Conservation (phyloP, 768 basidiomycete genomes). For the Collybia nuda region DNA sequence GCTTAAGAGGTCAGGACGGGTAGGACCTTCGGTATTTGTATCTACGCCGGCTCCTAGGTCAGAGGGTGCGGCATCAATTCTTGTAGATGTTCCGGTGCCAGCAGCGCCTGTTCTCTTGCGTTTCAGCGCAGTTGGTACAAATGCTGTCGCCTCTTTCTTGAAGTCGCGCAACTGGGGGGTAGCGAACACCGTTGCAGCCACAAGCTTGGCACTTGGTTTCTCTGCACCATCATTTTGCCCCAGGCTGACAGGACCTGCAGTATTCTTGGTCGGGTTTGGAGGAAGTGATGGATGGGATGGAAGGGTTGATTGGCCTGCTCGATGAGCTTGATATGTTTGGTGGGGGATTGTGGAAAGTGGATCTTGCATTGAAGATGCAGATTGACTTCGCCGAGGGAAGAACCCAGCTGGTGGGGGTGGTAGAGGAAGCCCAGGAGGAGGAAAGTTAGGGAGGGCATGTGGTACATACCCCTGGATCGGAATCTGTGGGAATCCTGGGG, state of each 20-base stretch:
- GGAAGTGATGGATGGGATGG: conserved; percentile 44
- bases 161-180: conserved; percentile 89
- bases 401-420: conserved; percentile 64
- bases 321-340: conserved; percentile 76
- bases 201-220: conserved; percentile 31
- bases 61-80: conserved; percentile 66
- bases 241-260: conserved; percentile 20
- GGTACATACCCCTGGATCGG: conserved; percentile 25
- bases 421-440: conserved; percentile 29
- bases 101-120: conserved; percentile 56
- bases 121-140: conserved; percentile 82
- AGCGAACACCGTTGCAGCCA: conserved; percentile 75
- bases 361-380: conserved; percentile 62
- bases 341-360: conserved; percentile 76
- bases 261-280: conserved; percentile 30
- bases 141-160: conserved; percentile 92
- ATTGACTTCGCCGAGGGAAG: conserved; percentile 55
- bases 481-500: conserved; percentile 25
- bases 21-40: conserved; percentile 27
- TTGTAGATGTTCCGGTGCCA: conserved; percentile 29
- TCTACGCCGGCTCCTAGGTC: conserved; percentile 29
- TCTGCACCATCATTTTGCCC: conserved; percentile 32
- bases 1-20: conserved; percentile 67
- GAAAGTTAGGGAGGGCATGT: conserved; percentile 17
- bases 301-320: conserved; percentile 35